Evolutionary conservation across 2,329 filamentous ascomycete genomes (phyloP).

Genomic region (Trichoderma polysporum): DNA sequence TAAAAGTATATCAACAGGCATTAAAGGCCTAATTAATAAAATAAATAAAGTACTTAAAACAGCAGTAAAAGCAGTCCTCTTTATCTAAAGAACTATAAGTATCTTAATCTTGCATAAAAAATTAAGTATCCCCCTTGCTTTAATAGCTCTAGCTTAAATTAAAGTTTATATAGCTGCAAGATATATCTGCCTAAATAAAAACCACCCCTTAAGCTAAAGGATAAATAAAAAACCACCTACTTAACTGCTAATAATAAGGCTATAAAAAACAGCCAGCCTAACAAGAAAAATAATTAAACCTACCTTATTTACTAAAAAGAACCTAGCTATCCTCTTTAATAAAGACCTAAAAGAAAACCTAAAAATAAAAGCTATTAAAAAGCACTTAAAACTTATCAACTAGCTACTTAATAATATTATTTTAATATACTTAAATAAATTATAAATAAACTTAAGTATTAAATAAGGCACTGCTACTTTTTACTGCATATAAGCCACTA

Average conservation of each 20-base stretch:
- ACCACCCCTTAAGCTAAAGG: no score
- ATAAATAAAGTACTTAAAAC: not conserved
- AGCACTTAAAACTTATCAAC: not conserved
- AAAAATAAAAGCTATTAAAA: not conserved
- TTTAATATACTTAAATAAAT: not conserved
- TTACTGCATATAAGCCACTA: no score
- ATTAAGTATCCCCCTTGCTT: not conserved
- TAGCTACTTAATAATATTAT: not conserved
- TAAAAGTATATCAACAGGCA: not conserved
- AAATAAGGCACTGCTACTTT: no score
- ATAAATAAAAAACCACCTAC: no score
- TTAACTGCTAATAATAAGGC: no score
- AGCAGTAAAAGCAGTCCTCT: not conserved
- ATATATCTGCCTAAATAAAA: not conserved
- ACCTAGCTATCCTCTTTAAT: no score
- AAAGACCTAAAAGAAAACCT: not conserved
- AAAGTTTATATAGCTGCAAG: not conserved
- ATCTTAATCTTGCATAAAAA: not conserved
- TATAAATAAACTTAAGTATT: no score
- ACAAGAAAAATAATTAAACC: no score
- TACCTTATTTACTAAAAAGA: no score
- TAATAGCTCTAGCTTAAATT: not conserved
- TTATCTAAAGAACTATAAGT: not conserved
- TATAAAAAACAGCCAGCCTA: no score
- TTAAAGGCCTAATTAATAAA: not conserved